Evolutionary conservation across 495 filamentous ascomycete species (phyloP), one percentile per base, ranked within the genome.

Genomic region (Penicillium samsonianum): DNA sequence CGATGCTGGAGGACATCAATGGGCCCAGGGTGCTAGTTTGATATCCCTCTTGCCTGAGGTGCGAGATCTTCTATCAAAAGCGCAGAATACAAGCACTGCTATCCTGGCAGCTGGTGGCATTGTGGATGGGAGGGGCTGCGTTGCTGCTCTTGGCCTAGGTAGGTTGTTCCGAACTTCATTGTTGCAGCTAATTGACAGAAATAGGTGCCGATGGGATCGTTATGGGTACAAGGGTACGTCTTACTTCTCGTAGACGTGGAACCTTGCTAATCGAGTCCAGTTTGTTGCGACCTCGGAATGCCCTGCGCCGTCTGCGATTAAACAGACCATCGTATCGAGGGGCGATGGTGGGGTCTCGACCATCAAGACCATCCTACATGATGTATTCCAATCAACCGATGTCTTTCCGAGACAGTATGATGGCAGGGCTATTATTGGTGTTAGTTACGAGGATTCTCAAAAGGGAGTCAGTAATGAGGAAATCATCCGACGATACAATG

Each of bases 51-150:
- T 87, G 30, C 86, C 86, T 1, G 81, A 85, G 2, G 84, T 87
- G 7, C 82, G 84, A 22, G 85, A 88, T 61, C 77, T 86, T 1
- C 22, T 63, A 28, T 33, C 26, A 0, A 38, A 44, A 3, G 79
- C 81, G 58, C 57, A 59, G 41, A 37, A 63, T 47, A 46, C 71
- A 35, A 71, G 77, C 19, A 73, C 72, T 1, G 73, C 86, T 19
- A 80, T 89, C 4, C 76, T 89, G 5, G 87, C 85, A 5, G 87
- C 87, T 23, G 87, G 87, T 4, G 87, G 87, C 0, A 82, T 90
- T 45, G 76, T 73, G 30, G 82, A 87, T 67, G 87, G 85, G 6
- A 67, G 85, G 16, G 79, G 80, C 33, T 69, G 89, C 63, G 86
- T 86, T 17, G 77, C 79, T 23, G 77, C 78, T 50, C 67, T 90